These are phyloP conservation scores for Tetracladium marchalianum DNA, from an alignment of 495 filamentous ascomycete species.

Conservation along the genomic window DNA sequence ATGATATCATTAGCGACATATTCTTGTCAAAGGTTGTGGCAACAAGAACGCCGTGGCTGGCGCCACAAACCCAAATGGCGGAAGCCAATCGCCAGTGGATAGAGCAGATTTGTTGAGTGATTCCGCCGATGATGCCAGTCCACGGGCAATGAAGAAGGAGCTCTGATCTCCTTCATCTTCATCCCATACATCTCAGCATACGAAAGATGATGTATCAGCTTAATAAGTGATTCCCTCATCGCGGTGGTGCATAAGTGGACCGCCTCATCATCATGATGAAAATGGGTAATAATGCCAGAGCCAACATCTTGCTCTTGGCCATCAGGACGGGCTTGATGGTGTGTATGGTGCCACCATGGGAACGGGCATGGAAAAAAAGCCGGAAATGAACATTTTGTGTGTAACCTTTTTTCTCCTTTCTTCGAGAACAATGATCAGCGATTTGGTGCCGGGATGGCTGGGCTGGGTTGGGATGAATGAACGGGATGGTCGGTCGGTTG, in stretches of 20 bases:
- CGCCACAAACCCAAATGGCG: constrained; percentile 9
- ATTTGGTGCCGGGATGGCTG: background rate
- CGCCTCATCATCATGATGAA: constrained; percentile 1
- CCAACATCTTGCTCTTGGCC: constrained; percentile 1
- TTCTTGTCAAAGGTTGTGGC: constrained; percentile 89
- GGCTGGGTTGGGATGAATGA: background rate
- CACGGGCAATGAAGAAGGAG: constrained; percentile 19
- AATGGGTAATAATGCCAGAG: constrained; percentile 9
- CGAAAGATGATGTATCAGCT: constrained; percentile 1
- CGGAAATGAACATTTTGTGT: background rate
- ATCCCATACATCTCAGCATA: constrained; percentile 1
- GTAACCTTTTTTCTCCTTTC: background rate
- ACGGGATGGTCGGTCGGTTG: background rate
- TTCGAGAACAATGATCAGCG: background rate
- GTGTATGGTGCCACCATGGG: background rate
- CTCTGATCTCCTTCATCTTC: constrained; percentile 5
- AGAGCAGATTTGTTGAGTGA: constrained; percentile 17
- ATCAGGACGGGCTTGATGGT: background rate
- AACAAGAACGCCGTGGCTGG: constrained; percentile 23
- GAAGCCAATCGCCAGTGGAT: constrained; percentile 14
- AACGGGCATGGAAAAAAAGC: background rate
- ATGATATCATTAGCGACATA: constrained; percentile 59
- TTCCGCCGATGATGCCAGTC: constrained; percentile 15
- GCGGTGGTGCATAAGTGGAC: constrained; percentile 9
- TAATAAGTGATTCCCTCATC: background rate